These are phyloP conservation scores for Vanrija humicola DNA, from an alignment of 1,284 basidiomycete species.

Conservation along the genomic window DNA sequence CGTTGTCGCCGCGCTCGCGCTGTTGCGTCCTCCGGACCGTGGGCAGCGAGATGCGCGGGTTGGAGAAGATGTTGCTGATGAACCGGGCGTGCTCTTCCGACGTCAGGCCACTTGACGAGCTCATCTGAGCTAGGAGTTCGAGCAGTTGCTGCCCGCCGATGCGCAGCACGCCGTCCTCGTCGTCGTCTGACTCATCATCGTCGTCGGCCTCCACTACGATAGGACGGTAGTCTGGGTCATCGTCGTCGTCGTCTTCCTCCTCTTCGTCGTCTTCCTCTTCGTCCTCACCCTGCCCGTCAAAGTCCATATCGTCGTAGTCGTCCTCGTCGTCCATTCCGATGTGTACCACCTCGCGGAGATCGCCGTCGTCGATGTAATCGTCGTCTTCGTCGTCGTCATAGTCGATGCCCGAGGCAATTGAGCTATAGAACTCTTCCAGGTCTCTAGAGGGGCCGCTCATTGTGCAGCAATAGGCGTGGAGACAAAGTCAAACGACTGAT, in stretches of 20 bases:
- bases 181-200: constrained; percentile 22
- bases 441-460: constrained; percentile 7
- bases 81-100: constrained; percentile 15
- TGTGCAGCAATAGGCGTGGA: no score
- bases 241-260: constrained; percentile 14
- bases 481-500: neutral
- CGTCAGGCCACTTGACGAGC: neutral
- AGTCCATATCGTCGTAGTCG: constrained; percentile 25
- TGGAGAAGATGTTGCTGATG: constrained; percentile 20
- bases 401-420: constrained; percentile 6
- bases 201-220: constrained; percentile 30
- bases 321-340: constrained; percentile 19
- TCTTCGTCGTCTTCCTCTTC: constrained; percentile 16
- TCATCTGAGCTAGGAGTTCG: constrained; percentile 24
- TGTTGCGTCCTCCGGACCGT: no score
- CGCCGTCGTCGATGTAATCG: constrained; percentile 18
- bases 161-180: constrained; percentile 11
- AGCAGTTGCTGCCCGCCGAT: constrained; percentile 8
- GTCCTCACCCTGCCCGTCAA: constrained; percentile 17
- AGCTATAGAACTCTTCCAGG: constrained; percentile 24
- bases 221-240: constrained; percentile 20
- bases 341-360: constrained; percentile 10
- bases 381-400: constrained; percentile 22
- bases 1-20: no score
- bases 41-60: no score